phyloP scores from a whole-genome alignment of 192 early-diverging fungal genomes.

The Dissophora ornata region DNA sequence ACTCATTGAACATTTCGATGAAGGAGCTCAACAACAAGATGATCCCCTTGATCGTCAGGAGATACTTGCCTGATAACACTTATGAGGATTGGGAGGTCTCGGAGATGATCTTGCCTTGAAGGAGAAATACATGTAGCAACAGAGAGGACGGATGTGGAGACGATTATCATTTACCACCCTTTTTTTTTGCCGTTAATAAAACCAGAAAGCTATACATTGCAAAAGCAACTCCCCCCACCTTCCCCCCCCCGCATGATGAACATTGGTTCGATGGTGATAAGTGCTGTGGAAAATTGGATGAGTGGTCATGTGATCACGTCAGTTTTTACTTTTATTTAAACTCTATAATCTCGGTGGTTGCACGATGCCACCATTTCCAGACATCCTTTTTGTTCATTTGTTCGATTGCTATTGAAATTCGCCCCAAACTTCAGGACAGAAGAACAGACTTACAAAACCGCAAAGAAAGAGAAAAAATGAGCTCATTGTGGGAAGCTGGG shows the following conservation, averaged over 20 bases:
- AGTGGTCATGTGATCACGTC: too few species aligned
- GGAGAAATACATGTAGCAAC: neutral
- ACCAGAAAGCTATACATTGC: too few species aligned
- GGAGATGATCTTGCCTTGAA: constrained; percentile 79
- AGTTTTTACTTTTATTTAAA: too few species aligned
- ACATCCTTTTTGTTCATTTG: neutral
- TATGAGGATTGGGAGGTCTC: constrained; percentile 95
- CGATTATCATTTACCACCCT: too few species aligned
- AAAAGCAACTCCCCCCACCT: too few species aligned
- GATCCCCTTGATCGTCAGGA: constrained; percentile 91
- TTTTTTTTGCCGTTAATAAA: neutral
- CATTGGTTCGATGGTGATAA: too few species aligned
- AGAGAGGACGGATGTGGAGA: neutral
- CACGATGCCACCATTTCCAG: neutral
- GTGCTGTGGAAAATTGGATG: too few species aligned
- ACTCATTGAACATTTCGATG: constrained; percentile 94
- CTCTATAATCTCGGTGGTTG: too few species aligned
- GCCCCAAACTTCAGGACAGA: too few species aligned
- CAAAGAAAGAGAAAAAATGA: constrained; percentile 10
- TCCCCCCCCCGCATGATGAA: too few species aligned
- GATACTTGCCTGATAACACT: constrained; percentile 92
- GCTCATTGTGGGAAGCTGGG: constrained; percentile 40
- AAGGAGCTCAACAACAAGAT: constrained; percentile 94
- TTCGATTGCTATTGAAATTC: neutral
- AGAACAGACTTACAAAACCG: too few species aligned